Evolutionary conservation across 2,329 filamentous ascomycete species (phyloP).

Genomic region (Aspergillus arachidicola): DNA sequence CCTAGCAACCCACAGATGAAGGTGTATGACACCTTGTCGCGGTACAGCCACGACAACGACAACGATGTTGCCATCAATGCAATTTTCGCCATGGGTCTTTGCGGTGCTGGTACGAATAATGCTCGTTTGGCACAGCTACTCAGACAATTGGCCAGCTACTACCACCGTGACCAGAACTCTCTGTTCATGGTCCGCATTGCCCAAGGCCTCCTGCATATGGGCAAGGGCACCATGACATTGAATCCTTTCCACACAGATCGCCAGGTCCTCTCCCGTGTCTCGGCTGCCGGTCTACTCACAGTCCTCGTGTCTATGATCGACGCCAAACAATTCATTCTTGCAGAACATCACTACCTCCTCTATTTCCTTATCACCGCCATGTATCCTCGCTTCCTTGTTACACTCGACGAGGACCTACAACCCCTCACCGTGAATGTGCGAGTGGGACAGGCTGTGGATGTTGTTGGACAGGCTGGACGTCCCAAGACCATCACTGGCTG

Average conservation of each 20-base stretch:
- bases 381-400: slow-evolving; percentile 94
- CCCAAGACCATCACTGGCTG: slow-evolving; percentile 99
- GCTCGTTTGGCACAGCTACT: slow-evolving; percentile 92
- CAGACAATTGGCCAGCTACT: slow-evolving; percentile 94
- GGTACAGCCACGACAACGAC: slow-evolving; percentile 98
- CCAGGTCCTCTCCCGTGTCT: slow-evolving; percentile 89
- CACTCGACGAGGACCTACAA: slow-evolving; percentile 90
- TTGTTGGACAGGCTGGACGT: slow-evolving; percentile 93
- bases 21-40: slow-evolving; percentile 95
- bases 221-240: slow-evolving; percentile 93
- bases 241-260: slow-evolving; percentile 99
- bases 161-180: slow-evolving; percentile 93
- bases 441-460: slow-evolving; percentile 96
- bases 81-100: slow-evolving; percentile 97
- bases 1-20: slow-evolving; percentile 99
- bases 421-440: slow-evolving; percentile 94
- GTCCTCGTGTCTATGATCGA: slow-evolving; percentile 94
- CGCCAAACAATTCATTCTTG: slow-evolving; percentile 79
- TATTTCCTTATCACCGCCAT: slow-evolving; percentile 98
- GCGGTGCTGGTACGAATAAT: slow-evolving; percentile 97
- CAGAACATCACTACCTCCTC: slow-evolving; percentile 83
- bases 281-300: slow-evolving; percentile 83
- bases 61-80: slow-evolving; percentile 97
- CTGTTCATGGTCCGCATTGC: slow-evolving; percentile 99
- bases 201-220: slow-evolving; percentile 97